phyloP scores from a whole-genome alignment of 306 rosid genomes.

The Canavalia ensiformis region DNA sequence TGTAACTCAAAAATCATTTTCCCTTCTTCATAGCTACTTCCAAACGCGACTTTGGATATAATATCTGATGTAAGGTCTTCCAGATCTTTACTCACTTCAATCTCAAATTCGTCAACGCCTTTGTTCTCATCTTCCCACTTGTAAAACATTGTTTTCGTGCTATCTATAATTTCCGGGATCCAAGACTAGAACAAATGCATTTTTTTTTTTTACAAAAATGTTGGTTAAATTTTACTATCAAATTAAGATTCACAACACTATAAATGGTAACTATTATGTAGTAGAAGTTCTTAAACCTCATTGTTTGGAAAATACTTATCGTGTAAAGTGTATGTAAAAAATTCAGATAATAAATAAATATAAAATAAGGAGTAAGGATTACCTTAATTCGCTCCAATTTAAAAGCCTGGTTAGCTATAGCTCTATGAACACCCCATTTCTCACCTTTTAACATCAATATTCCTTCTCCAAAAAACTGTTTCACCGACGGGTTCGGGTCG shows the following conservation, averaged over 20 bases:
- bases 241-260: background rate
- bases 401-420: slow-evolving; percentile 62
- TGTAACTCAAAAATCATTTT: slow-evolving; percentile 62
- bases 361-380: background rate
- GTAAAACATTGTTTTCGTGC: slow-evolving; percentile 49
- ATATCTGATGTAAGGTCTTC: slow-evolving; percentile 57
- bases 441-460: slow-evolving; percentile 47
- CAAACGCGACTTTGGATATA: slow-evolving; percentile 68
- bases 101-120: slow-evolving; percentile 62
- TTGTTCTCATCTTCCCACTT: slow-evolving; percentile 62
- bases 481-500: slow-evolving; percentile 38
- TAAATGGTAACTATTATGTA: background rate
- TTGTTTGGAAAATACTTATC: background rate
- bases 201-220: background rate
- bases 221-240: background rate
- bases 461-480: slow-evolving; percentile 59
- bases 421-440: slow-evolving; percentile 55
- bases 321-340: too few species aligned
- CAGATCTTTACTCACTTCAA: slow-evolving; percentile 58
- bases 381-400: slow-evolving; percentile 62
- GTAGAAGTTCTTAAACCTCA: background rate
- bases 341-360: too few species aligned
- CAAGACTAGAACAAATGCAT: slow-evolving; percentile 48
- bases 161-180: slow-evolving; percentile 61
- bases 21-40: slow-evolving; percentile 72